Conservation (phyloP, 2,329 filamentous ascomycete genomes). For the Cadophora sp. region DNA sequence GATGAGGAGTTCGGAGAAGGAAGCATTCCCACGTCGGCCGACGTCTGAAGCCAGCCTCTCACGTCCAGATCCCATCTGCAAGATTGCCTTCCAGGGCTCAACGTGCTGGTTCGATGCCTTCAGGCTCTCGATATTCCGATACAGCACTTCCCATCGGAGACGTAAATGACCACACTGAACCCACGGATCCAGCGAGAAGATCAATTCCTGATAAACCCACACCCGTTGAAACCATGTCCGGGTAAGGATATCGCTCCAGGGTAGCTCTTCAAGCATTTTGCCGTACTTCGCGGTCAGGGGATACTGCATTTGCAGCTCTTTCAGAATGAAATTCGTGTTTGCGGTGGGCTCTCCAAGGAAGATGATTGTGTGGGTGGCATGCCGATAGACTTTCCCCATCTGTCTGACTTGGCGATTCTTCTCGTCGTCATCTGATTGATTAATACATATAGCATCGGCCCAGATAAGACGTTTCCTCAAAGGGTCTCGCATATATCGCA, state of each 20-base stretch:
- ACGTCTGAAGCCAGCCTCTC: not conserved
- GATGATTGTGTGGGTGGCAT: constrained; percentile 17
- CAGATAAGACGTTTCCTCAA: constrained; percentile 18
- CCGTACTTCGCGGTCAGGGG: not conserved
- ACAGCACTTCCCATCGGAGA: constrained; percentile 1
- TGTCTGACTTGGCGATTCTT: constrained; percentile 23
- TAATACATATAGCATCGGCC: constrained; percentile 28
- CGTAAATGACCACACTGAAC: constrained; percentile 16
- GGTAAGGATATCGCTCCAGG: not conserved
- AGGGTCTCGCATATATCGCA: constrained; percentile 18
- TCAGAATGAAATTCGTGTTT: not conserved
- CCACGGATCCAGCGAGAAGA: constrained; percentile 22
- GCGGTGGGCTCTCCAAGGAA: constrained; percentile 10
- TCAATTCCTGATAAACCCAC: constrained; percentile 23
- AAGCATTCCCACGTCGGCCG: no score
- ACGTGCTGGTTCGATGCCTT: not conserved
- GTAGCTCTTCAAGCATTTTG: not conserved
- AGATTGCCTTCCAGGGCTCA: not conserved
- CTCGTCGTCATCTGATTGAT: constrained; percentile 23
- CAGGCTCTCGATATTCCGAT: not conserved
- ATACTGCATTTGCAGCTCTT: not conserved
- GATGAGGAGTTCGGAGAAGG: no score
- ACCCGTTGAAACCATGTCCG: constrained; percentile 18
- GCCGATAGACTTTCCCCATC: constrained; percentile 21
- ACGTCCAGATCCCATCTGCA: not conserved